Base-by-base conservation (phyloP, 805 yeast species). In the Saccharomycopsis sp. region DNA sequence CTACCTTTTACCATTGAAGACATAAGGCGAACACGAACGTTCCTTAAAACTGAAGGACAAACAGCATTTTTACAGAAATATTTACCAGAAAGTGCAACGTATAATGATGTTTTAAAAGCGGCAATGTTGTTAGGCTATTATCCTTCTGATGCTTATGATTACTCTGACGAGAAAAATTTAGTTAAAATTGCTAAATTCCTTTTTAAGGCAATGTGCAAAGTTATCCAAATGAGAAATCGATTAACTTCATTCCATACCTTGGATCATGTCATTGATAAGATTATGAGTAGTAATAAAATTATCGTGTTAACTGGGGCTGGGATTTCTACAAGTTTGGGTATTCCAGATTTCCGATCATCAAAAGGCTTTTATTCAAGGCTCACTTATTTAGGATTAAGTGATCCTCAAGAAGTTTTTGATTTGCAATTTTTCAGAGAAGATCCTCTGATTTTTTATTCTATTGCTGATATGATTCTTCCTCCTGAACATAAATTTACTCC, bases 241-340 rank as follows among this genome's bases (percentile, higher is more conserved):
- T 55, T 82, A 20, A 68, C 72, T 2, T 60, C 67, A 43, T 75
- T 83, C 52, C 62, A 68, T 43, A 75, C 81, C 0, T 54, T 85
- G 2, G 82, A 79, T 8, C 77, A 79, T 48, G 76, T 82, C 1
- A 61, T 75, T 2, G 67, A 65, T 1, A 72, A 73, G 29, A 66
- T 89, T 19, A 52, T 66, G n/a, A 64, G 63, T 4, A 75, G 93
- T 0, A 57, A 70, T 11, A 80, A 76, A 33, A 71, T 88, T 8
- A 56, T 89, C 47, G 88, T 88, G 0, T 60, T 88, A 19, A 85
- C 96, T 0, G 97, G 97, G 13, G 97, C 97, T 0, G 97, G 97
- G 20, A 86, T 88, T 44, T 84, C 94, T 28, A 87, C 96, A 2
- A 77, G 87, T 1, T 64, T 87, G 43, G 96, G 96, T 5, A 88